Conservation (phyloP, 108 stramenopile genomes). For the Cyclostephanos tholiformis region DNA sequence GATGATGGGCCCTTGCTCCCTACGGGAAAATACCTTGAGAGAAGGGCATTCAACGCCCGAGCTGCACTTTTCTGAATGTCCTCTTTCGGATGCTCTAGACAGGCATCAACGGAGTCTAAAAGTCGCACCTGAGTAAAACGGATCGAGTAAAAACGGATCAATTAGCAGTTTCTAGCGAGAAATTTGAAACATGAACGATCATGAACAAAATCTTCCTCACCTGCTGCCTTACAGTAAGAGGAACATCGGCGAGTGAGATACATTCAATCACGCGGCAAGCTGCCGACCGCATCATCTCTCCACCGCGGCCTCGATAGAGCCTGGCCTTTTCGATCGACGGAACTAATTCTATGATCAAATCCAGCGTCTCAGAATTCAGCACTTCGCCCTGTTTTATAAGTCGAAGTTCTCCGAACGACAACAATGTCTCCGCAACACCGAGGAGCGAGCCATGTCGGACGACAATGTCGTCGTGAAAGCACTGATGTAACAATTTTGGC, state of each 20-base stretch:
- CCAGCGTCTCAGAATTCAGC: conserved; percentile 24
- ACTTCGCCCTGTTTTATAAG: conserved; percentile 22
- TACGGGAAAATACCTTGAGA: conserved; percentile 87
- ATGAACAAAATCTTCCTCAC: conserved; percentile 22
- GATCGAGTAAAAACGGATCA: not conserved
- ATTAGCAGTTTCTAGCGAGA: not conserved
- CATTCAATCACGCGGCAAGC: conserved; percentile 93
- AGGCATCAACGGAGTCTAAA: conserved; percentile 92
- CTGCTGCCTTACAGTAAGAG: conserved; percentile 77
- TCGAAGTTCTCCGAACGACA: conserved; percentile 61
- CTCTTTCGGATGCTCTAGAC: conserved; percentile 92
- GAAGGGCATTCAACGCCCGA: conserved; percentile 72
- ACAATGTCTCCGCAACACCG: conserved; percentile 82
- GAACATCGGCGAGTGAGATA: conserved; percentile 71
- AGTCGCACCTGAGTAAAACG: conserved; percentile 66
- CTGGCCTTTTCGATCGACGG: conserved; percentile 89
- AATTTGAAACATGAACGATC: not conserved
- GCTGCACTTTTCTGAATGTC: conserved; percentile 83
- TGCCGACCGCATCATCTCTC: conserved; percentile 93
- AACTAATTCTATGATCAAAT: conserved; percentile 68
- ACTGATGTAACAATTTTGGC: conserved; percentile 69
- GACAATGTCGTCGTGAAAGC: conserved; percentile 64
- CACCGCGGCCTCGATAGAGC: conserved; percentile 96
- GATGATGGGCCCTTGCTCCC: conserved; percentile 76
- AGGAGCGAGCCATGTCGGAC: conserved; percentile 89